These are phyloP conservation scores for Coemansia sp. DNA, from an alignment of 192 early-diverging fungal genomes.

Conservation along the genomic window DNA sequence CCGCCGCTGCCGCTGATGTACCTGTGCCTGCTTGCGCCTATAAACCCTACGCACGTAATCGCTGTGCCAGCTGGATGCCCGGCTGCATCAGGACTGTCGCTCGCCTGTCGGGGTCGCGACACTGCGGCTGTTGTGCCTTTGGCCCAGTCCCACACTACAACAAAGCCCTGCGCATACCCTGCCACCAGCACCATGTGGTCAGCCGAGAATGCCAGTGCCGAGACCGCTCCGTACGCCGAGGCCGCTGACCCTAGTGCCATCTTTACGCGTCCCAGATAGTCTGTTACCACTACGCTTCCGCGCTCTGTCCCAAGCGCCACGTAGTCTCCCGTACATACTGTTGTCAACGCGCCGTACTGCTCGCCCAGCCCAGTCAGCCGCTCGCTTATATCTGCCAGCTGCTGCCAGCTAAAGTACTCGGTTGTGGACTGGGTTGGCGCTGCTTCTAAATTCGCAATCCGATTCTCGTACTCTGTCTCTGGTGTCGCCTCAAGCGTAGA, in stretches of 20 bases:
- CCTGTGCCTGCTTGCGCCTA: conserved; percentile 48
- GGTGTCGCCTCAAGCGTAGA: conserved; percentile 35
- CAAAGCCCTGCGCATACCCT: conserved; percentile 41
- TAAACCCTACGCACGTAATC: conserved; percentile 37
- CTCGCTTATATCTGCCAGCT: conserved; percentile 38
- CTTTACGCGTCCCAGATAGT: conserved; percentile 48
- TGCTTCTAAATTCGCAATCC: conserved; percentile 46
- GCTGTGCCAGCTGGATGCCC: conserved; percentile 39
- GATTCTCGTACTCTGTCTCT: conserved; percentile 49
- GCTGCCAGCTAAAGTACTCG: conserved; percentile 51
- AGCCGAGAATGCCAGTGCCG: conserved; percentile 43
- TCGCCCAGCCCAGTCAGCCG: conserved; percentile 31
- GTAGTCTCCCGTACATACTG: conserved; percentile 39
- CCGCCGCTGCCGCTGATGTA: conserved; percentile 47
- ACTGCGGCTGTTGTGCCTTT: conserved; percentile 36
- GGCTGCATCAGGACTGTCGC: conserved; percentile 21
- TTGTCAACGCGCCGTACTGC: conserved; percentile 35
- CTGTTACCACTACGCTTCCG: conserved; percentile 31
- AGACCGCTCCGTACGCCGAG: conserved; percentile 35
- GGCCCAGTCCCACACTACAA: conserved; percentile 52
- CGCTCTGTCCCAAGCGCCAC: conserved; percentile 44
- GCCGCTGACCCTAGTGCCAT: conserved; percentile 20
- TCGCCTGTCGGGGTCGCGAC: conserved; percentile 33
- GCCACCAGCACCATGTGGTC: conserved; percentile 34
- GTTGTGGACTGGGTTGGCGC: conserved; percentile 37